Conservation (phyloP, 2,329 filamentous ascomycete species). For the Stemphylium vesicarium region DNA sequence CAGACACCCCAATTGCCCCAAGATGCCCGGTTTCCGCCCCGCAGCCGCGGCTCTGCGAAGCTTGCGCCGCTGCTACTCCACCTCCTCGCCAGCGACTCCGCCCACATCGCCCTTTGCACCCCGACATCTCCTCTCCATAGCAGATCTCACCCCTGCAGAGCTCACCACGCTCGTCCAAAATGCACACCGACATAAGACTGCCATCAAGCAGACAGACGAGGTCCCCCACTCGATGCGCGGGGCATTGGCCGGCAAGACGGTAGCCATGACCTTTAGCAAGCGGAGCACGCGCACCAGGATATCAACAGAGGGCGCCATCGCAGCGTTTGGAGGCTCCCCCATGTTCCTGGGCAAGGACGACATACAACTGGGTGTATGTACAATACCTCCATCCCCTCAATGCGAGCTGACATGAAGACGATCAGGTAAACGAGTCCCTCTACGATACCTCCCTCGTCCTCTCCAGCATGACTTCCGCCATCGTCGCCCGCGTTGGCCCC, state of each 20-base stretch:
- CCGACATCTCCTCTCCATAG: slow-evolving; percentile 90
- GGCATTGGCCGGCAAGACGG: slow-evolving; percentile 74
- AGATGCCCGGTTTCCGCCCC: slow-evolving; percentile 44
- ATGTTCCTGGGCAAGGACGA: slow-evolving; percentile 98
- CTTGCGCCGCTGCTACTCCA: slow-evolving; percentile 41
- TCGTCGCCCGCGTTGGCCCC: slow-evolving; percentile 59
- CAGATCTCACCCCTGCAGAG: slow-evolving; percentile 80
- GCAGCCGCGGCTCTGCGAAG: slow-evolving; percentile 37
- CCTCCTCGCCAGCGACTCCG: slow-evolving; percentile 48
- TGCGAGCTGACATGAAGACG: slow-evolving; percentile 10
- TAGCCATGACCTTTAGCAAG: slow-evolving; percentile 98
- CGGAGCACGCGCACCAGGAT: slow-evolving; percentile 91
- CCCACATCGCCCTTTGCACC: slow-evolving; percentile 66
- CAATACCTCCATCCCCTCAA: background rate
- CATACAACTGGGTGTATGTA: slow-evolving; percentile 85
- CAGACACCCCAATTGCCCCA: slow-evolving; percentile 12
- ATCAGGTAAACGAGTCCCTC: slow-evolving; percentile 87
- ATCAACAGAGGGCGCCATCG: slow-evolving; percentile 88
- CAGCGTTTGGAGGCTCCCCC: slow-evolving; percentile 86
- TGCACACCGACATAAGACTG: slow-evolving; percentile 76
- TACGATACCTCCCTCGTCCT: slow-evolving; percentile 91
- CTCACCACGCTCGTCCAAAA: slow-evolving; percentile 82
- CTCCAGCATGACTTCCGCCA: slow-evolving; percentile 69
- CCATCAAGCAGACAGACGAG: slow-evolving; percentile 71
- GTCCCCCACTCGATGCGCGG: slow-evolving; percentile 65